These are phyloP conservation scores for Cladosporium halotolerans DNA, from an alignment of 2,329 filamentous ascomycete genomes.

Conservation along the genomic window DNA sequence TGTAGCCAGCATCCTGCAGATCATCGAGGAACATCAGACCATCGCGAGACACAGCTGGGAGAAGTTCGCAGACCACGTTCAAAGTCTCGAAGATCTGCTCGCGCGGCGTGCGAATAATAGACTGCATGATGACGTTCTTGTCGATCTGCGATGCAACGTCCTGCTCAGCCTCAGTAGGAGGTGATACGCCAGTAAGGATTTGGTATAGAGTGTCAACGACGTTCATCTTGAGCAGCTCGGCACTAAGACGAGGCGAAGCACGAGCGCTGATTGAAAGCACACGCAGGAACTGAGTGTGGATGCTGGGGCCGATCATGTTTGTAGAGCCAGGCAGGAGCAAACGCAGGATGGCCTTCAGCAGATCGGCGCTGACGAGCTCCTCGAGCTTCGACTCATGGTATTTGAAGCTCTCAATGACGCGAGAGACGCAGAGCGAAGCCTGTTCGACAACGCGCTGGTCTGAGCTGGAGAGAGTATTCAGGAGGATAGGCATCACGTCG, in stretches of 20 bases:
- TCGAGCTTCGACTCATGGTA: conserved; percentile 82
- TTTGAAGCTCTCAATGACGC: conserved; percentile 96
- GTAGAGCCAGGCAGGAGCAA: conserved; percentile 89
- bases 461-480: conserved; percentile 83
- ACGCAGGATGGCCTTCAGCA: conserved; percentile 77
- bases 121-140: conserved; percentile 97
- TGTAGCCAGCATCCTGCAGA: conserved; percentile 43
- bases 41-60: conserved; percentile 65
- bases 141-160: conserved; percentile 82
- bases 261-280: conserved; percentile 86
- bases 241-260: conserved; percentile 78
- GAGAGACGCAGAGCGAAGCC: conserved; percentile 87
- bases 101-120: conserved; percentile 86
- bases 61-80: conserved; percentile 91
- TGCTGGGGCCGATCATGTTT: conserved; percentile 86
- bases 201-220: conserved; percentile 97
- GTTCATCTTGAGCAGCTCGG: conserved; percentile 90
- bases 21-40: conserved; percentile 47
- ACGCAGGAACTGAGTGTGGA: conserved; percentile 92
- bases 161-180: conserved; percentile 64
- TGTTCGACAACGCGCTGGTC: conserved; percentile 97
- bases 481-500: conserved; percentile 93
- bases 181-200: conserved; percentile 91
- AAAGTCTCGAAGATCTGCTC: conserved; percentile 97
- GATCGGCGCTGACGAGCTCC: conserved; percentile 80